Conservation (phyloP, 192 early-diverging fungal species). For the Coemansia nantahalensis region DNA sequence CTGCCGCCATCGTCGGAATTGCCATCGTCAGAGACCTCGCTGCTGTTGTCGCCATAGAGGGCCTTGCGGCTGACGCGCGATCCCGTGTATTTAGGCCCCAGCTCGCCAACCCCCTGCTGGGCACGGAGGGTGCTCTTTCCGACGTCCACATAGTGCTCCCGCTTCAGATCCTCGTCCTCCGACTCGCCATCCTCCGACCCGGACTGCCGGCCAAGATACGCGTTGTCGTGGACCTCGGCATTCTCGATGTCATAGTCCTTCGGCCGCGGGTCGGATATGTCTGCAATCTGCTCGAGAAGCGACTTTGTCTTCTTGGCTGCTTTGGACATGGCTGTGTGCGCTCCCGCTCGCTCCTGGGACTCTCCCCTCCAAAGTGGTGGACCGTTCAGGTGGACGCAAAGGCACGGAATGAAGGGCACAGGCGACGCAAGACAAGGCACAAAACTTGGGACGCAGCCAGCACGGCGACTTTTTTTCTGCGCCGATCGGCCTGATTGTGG, state of each 20-base stretch:
- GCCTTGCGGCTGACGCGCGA: slow-evolving; percentile 64
- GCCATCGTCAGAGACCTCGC: slow-evolving; percentile 33
- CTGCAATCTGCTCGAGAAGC: slow-evolving; percentile 48
- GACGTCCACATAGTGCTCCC: slow-evolving; percentile 68
- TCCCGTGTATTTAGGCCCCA: slow-evolving; percentile 73
- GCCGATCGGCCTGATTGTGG: too few relatives aligned
- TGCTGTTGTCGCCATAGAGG: slow-evolving; percentile 55
- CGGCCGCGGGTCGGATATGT: slow-evolving; percentile 48
- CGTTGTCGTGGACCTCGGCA: slow-evolving; percentile 52
- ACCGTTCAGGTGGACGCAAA: too few relatives aligned
- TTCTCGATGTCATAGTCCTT: slow-evolving; percentile 73
- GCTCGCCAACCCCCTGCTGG: slow-evolving; percentile 59
- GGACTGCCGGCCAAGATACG: slow-evolving; percentile 45
- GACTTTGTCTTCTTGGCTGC: slow-evolving; percentile 36
- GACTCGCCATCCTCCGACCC: slow-evolving; percentile 52
- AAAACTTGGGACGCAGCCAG: too few relatives aligned
- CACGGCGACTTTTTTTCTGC: neutral
- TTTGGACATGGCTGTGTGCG: too few relatives aligned
- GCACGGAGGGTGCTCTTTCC: slow-evolving; percentile 68
- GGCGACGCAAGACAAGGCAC: too few relatives aligned
- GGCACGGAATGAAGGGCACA: too few relatives aligned
- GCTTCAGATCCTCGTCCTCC: slow-evolving; percentile 52
- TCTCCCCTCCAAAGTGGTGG: too few relatives aligned
- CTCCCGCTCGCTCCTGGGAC: too few relatives aligned
- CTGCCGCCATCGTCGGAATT: slow-evolving; percentile 8